Evolutionary conservation across 2,329 filamentous ascomycete species (phyloP), one percentile per base, ranked within the genome.

Genomic region (Cytospora paraplurivora): DNA sequence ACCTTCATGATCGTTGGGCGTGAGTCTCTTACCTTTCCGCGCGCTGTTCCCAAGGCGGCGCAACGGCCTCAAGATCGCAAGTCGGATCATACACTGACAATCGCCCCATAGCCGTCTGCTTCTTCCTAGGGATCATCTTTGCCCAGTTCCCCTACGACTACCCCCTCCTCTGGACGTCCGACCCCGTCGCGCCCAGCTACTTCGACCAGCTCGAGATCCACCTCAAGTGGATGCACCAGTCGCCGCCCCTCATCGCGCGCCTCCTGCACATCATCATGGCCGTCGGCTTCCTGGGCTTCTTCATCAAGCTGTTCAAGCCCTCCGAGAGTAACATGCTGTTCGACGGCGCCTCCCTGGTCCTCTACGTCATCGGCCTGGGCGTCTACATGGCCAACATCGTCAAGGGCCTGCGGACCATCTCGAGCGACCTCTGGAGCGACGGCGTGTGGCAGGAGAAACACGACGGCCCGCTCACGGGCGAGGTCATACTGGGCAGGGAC

Each of bases 51-150:
- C 59, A 41, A 27, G 27, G 27, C 61, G 52, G 65, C 66, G 60
- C 56, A 58, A 33, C 19, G 37, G 7, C 3, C 4, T 35, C 2
- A 1, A 34, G 33, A 19, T 51, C 47, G 49, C 44, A 64, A 65
- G 65, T 68, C 7, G 21, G 52, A 69, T 59, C 58, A 60, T 54
- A 66, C 62, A 32, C 44, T 65, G 52, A 65, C 68, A 53, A 35
- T n/a, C 56, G 44, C 21, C 19, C 54, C 65, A 60, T 44, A 93
- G 90, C 90, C 68, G 93, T 91, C 69, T 97, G 92, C 77, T 99
- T 99, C 86, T 97, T 98, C 85, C 90, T 99, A 68, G 95, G 95
- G 71, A 93, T 98, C 76, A 89, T 99, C 77, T 99, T 98, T 85
- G 93, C 93, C 71, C 88, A 89, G 67, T 96, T 98, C 78, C 93